These are phyloP conservation scores for Flaveria trinervia DNA, from an alignment of 129 eudicot species.

Conservation along the genomic window DNA sequence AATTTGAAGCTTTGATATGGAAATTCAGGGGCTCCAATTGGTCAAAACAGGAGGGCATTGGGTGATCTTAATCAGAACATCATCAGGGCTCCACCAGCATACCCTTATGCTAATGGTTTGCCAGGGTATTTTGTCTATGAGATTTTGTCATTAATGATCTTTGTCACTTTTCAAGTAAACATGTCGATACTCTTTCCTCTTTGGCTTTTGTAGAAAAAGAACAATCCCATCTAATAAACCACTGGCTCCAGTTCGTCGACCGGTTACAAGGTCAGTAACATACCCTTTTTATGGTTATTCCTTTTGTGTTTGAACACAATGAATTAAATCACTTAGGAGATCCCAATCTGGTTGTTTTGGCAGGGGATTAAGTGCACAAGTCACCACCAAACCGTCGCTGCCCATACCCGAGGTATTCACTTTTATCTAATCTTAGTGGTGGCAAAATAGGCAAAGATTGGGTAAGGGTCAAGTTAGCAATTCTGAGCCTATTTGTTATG, in stretches of 20 bases:
- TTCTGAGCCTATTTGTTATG: background rate
- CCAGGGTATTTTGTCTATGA: conserved; percentile 42
- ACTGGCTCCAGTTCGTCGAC: conserved; percentile 65
- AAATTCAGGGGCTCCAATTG: conserved; percentile 36
- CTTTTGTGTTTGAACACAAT: conserved; percentile 8
- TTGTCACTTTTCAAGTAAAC: background rate
- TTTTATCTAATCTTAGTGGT: background rate
- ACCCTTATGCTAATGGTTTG: conserved; percentile 43
- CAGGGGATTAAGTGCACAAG: conserved; percentile 72
- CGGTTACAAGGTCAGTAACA: conserved; percentile 70
- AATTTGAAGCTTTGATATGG: conserved; percentile 25
- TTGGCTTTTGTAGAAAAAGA: conserved; percentile 41
- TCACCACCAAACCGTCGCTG: conserved; percentile 37
- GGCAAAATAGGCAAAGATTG: background rate
- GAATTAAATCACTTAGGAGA: background rate
- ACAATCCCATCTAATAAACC: conserved; percentile 51
- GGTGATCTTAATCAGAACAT: conserved; percentile 63
- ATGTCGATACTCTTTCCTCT: background rate
- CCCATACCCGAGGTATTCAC: conserved; percentile 43
- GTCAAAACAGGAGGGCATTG: conserved; percentile 67
- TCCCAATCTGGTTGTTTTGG: conserved; percentile 12
- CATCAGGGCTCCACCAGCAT: conserved; percentile 45
- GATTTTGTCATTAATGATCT: background rate
- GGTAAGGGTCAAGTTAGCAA: background rate
- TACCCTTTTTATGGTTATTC: conserved; percentile 18